Conservation (phyloP, 2,329 filamentous ascomycete genomes). For the Neoscytalidium dimidiatum region DNA sequence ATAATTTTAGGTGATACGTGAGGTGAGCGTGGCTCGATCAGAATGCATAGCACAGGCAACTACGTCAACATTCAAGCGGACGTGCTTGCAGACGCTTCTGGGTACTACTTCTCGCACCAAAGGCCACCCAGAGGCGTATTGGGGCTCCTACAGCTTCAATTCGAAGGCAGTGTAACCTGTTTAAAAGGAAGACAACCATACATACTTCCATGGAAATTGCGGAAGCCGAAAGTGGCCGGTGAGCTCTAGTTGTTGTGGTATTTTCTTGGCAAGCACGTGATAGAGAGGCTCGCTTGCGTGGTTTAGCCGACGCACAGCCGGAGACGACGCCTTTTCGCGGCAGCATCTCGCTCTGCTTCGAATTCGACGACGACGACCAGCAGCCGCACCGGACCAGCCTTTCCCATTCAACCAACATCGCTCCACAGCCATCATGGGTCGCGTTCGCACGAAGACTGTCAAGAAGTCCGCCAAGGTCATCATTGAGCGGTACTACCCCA, state of each 20-base stretch:
- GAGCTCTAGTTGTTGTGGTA: not conserved
- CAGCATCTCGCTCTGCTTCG: not conserved
- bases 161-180: too few species aligned
- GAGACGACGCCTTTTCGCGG: slow-evolving; percentile 6
- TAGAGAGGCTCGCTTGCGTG: not conserved
- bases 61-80: too few species aligned
- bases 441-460: slow-evolving; percentile 65
- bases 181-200: too few species aligned
- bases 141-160: too few species aligned
- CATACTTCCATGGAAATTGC: too few species aligned
- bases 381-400: slow-evolving; percentile 16
- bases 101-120: too few species aligned
- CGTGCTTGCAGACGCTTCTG: too few species aligned
- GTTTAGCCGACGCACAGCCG: slow-evolving; percentile 18
- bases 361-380: slow-evolving; percentile 19
- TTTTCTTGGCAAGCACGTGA: not conserved
- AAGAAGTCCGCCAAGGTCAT: slow-evolving; percentile 97
- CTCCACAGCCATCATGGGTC: slow-evolving; percentile 53
- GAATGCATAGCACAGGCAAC: too few species aligned
- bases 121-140: too few species aligned
- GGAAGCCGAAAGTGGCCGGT: too few species aligned
- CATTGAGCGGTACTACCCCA: slow-evolving; percentile 84
- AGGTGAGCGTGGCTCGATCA: too few species aligned
- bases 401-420: not conserved
- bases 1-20: too few species aligned